Percentiles rank a stretch among this genome's conserved stretches.
These are phyloP conservation scores for Sporothrix pseudoabietina DNA, from an alignment of 2,329 filamentous ascomycete species.

Conservation along the genomic window DNA sequence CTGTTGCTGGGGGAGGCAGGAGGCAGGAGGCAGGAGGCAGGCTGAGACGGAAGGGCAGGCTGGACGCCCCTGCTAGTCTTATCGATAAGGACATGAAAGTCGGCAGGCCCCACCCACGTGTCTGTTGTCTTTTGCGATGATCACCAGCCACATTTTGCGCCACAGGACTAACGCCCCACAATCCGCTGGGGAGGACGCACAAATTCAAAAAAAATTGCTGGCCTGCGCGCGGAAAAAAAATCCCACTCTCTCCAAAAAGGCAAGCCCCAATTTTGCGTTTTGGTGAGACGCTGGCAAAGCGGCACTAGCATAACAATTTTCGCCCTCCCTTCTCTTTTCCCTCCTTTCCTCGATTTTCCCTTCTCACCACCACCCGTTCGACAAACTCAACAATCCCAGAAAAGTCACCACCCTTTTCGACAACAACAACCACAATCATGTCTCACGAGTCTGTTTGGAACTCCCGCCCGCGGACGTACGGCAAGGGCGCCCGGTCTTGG, in stretches of 20 bases:
- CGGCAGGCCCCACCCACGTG: not conserved
- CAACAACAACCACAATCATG: conserved; percentile 48
- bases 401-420: conserved; percentile 19
- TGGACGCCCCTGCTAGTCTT: not conserved
- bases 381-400: conserved; percentile 21
- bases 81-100: conserved; percentile 28
- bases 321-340: not conserved
- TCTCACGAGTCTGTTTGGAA: conserved; percentile 97
- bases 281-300: too few relatives aligned
- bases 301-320: not conserved
- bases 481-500: conserved; percentile 94
- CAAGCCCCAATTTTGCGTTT: not conserved
- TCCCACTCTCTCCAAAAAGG: not conserved
- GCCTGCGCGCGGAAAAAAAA: conserved; percentile 26
- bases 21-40: not conserved
- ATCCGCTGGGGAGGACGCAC: conserved; percentile 29
- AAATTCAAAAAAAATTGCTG: conserved; percentile 32
- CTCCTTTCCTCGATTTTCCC: not conserved
- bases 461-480: conserved; percentile 95
- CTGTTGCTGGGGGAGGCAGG: not conserved
- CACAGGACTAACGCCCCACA: conserved; percentile 5
- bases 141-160: conserved; percentile 10
- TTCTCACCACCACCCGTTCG: conserved; percentile 7
- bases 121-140: not conserved
- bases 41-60: not conserved